Evolutionary conservation across 2,329 filamentous ascomycete species (phyloP).

Genomic region (Aureobasidium pullulans): DNA sequence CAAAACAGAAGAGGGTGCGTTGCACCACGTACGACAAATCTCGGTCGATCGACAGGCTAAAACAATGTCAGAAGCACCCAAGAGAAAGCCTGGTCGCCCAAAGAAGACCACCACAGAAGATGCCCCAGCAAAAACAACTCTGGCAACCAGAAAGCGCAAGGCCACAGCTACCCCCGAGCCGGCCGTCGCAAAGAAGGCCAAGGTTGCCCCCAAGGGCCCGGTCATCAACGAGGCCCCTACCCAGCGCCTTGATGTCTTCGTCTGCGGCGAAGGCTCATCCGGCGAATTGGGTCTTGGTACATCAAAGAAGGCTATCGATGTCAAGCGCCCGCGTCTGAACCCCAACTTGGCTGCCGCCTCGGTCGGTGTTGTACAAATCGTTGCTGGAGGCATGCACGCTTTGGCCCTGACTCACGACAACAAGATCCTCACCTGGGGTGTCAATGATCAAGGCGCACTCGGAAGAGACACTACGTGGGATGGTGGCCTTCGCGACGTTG

Average conservation of each 20-base stretch:
- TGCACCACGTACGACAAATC: conserved; percentile 10
- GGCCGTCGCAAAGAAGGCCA: conserved; percentile 20
- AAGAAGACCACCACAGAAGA: conserved; percentile 15
- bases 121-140: conserved; percentile 15
- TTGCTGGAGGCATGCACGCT: conserved; percentile 76
- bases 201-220: conserved; percentile 19
- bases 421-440: conserved; percentile 78
- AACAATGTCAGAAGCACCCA: conserved; percentile 16
- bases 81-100: conserved; percentile 10
- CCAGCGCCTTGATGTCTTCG: conserved; percentile 62
- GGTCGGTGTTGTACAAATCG: conserved; percentile 65
- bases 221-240: conserved; percentile 59
- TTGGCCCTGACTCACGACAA: conserved; percentile 71
- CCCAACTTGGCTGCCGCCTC: conserved; percentile 47
- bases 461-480: conserved; percentile 66
- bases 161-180: conserved; percentile 18
- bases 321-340: conserved; percentile 67
- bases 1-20: conserved; percentile 16
- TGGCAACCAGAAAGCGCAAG: conserved; percentile 18
- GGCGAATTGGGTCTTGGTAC: conserved; percentile 74
- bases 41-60: conserved; percentile 11
- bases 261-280: conserved; percentile 72
- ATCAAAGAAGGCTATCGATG: conserved; percentile 59
- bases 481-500: conserved; percentile 52
- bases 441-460: conserved; percentile 77